Percentiles rank a stretch among this genome's conserved stretches.
Conservation (phyloP, 1,284 basidiomycete genomes). For the Lentinula novae-zelandiae region DNA sequence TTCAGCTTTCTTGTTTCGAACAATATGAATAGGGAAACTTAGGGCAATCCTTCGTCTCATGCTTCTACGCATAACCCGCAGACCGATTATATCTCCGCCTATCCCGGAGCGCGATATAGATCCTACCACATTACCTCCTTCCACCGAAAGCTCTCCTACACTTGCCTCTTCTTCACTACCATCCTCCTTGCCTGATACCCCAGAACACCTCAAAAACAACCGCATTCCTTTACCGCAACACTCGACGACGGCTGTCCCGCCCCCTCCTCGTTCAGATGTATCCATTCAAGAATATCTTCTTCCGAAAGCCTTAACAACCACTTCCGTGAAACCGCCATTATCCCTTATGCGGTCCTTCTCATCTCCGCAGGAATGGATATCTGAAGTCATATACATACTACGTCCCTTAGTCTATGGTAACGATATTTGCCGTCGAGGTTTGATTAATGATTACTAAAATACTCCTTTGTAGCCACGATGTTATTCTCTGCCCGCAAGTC, state of each 20-base stretch:
- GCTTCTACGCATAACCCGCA: constrained; percentile 67
- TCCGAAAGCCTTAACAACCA: constrained; percentile 71
- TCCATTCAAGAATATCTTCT: constrained; percentile 74
- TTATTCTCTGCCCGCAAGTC: constrained; percentile 35
- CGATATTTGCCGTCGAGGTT: constrained; percentile 17
- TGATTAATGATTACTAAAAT: constrained; percentile 5
- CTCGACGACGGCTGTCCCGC: constrained; percentile 51
- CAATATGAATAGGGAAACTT: constrained; percentile 11
- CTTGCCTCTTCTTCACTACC: constrained; percentile 53
- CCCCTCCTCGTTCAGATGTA: constrained; percentile 45
- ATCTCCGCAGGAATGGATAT: constrained; percentile 67
- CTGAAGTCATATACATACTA: constrained; percentile 63
- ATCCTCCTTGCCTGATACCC: constrained; percentile 51
- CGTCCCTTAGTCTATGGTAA: constrained; percentile 74
- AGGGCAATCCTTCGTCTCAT: constrained; percentile 73
- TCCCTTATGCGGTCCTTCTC: constrained; percentile 58
- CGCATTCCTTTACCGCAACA: constrained; percentile 60
- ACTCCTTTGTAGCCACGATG: constrained; percentile 30
- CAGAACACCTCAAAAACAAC: constrained; percentile 77
- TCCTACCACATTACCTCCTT: constrained; percentile 58
- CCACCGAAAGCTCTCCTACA: constrained; percentile 54
- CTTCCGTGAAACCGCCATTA: constrained; percentile 64
- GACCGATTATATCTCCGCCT: constrained; percentile 71
- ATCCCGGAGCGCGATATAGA: constrained; percentile 87
- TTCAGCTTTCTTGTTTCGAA: not conserved